These are phyloP conservation scores for Pyronema omphalodes DNA, from an alignment of 495 filamentous ascomycete genomes.

Conservation along the genomic window DNA sequence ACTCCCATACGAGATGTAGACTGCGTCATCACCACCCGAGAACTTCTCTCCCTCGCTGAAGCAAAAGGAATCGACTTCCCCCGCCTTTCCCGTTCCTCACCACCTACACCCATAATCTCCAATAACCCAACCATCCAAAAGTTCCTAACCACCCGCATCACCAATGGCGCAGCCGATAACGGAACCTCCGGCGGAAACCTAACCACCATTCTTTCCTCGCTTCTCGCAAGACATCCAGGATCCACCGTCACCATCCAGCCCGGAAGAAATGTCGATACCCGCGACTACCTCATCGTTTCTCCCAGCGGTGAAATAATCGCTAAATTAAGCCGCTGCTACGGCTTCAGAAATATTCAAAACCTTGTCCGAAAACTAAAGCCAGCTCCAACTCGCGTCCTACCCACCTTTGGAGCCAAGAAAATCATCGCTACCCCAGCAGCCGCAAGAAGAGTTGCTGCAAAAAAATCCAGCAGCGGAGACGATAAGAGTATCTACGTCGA, in stretches of 20 bases:
- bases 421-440: slow-evolving; percentile 21
- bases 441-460: slow-evolving; percentile 12
- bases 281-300: slow-evolving; percentile 46
- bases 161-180: slow-evolving; percentile 25
- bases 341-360: slow-evolving; percentile 96
- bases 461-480: slow-evolving; percentile 23
- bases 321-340: slow-evolving; percentile 79
- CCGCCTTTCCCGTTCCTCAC: slow-evolving; percentile 39
- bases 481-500: slow-evolving; percentile 55
- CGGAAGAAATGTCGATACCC: slow-evolving; percentile 77
- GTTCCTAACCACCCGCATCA: slow-evolving; percentile 44
- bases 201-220: slow-evolving; percentile 54
- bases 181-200: slow-evolving; percentile 85
- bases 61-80: slow-evolving; percentile 58
- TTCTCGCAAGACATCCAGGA: slow-evolving; percentile 47
- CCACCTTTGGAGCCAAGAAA: slow-evolving; percentile 30
- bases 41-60: slow-evolving; percentile 72
- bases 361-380: slow-evolving; percentile 80
- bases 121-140: slow-evolving; percentile 19
- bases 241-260: slow-evolving; percentile 47
- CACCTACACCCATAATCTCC: slow-evolving; percentile 22
- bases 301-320: slow-evolving; percentile 41
- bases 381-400: slow-evolving; percentile 53
- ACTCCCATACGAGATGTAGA: slow-evolving; percentile 61
- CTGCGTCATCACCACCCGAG: slow-evolving; percentile 90